Percentiles rank a stretch among this genome's conserved stretches.
Conservation (phyloP, 495 filamentous ascomycete species). For the Niebla homalea region DNA sequence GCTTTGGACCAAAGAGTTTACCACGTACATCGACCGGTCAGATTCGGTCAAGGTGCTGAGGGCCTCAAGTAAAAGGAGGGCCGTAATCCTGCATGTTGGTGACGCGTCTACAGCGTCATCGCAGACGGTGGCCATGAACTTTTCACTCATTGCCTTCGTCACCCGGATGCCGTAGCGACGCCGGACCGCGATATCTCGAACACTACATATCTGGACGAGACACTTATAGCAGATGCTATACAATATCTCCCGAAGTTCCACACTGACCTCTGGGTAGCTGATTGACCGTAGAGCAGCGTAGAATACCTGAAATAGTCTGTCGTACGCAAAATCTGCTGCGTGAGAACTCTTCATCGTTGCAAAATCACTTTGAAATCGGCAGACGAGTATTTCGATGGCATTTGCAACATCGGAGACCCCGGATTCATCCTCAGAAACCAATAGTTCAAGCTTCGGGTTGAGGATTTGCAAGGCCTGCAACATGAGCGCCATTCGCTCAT, state of each 20-base stretch:
- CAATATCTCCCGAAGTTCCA: constrained; percentile 61
- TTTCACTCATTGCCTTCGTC: constrained; percentile 62
- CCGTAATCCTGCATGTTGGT: constrained; percentile 64
- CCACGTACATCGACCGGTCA: constrained; percentile 52
- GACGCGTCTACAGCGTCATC: constrained; percentile 87
- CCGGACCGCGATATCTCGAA: constrained; percentile 24
- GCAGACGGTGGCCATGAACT: constrained; percentile 71
- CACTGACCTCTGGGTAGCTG: constrained; percentile 51
- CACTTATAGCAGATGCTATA: constrained; percentile 85
- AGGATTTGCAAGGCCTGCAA: constrained; percentile 74
- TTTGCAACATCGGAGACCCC: constrained; percentile 63
- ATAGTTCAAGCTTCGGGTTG: constrained; percentile 68
- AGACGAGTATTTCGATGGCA: constrained; percentile 62
- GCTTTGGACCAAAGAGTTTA: constrained; percentile 65
- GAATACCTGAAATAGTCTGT: constrained; percentile 85
- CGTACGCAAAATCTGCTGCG: constrained; percentile 63
- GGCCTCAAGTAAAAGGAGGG: constrained; percentile 62
- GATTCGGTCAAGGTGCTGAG: constrained; percentile 52
- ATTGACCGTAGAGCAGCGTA: constrained; percentile 66
- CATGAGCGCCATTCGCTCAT: constrained; percentile 57
- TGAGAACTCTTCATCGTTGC: constrained; percentile 30
- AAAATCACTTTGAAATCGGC: constrained; percentile 49
- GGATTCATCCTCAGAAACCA: constrained; percentile 46
- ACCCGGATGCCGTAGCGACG: constrained; percentile 56
- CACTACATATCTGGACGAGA: constrained; percentile 53